Conservation (phyloP, 768 basidiomycete genomes). For the Suillus bovinus region DNA sequence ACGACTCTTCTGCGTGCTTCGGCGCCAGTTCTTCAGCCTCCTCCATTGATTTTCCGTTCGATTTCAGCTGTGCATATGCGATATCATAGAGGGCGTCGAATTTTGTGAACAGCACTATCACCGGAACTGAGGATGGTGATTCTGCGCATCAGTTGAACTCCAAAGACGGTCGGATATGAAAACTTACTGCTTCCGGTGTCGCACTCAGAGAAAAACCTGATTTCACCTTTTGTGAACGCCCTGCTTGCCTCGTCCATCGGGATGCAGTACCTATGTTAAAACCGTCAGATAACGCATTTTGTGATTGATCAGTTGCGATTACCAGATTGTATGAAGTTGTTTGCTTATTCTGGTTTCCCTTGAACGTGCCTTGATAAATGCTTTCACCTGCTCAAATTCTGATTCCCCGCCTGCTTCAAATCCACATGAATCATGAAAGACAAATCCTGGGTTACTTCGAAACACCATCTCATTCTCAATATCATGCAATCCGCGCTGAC, state of each 20-base stretch:
- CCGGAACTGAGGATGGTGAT: too few species aligned
- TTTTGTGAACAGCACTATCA: too few species aligned
- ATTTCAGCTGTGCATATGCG: too few species aligned
- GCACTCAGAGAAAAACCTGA: too few species aligned
- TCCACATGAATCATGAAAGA: slow-evolving; percentile 36
- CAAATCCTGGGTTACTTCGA: slow-evolving; percentile 32
- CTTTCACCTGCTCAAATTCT: neutral
- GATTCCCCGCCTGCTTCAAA: too few species aligned
- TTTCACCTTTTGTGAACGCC: too few species aligned
- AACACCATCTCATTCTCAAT: slow-evolving; percentile 33
- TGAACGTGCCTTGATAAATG: slow-evolving; percentile 12
- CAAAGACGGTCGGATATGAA: neutral
- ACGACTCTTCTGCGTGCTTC: too few species aligned
- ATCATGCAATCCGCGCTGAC: slow-evolving; percentile 32
- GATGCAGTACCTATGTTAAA: slow-evolving; percentile 39
- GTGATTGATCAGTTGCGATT: neutral
- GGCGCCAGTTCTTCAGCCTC: too few species aligned
- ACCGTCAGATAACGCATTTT: neutral
- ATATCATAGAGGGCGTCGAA: too few species aligned
- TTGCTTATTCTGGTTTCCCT: slow-evolving; percentile 18
- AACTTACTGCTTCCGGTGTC: too few species aligned
- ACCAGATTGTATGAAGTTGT: slow-evolving; percentile 44
- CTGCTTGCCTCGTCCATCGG: slow-evolving; percentile 22
- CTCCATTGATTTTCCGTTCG: too few species aligned
- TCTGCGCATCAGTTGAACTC: neutral